Evolutionary conservation across 2,329 filamentous ascomycete species (phyloP).

Genomic region (Esteya vermicola): DNA sequence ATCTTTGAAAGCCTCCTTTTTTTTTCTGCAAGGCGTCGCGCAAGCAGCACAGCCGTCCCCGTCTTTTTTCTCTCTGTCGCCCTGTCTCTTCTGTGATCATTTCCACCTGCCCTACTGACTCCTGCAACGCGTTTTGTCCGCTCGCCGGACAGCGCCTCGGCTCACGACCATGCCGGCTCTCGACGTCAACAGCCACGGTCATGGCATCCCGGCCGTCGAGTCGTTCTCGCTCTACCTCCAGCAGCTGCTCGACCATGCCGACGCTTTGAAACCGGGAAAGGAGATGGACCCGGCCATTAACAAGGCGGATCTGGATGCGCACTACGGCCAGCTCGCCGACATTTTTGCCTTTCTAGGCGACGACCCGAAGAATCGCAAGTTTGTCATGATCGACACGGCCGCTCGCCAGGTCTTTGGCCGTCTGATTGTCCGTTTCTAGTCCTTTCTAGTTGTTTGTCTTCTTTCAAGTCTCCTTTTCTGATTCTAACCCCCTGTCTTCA

Average conservation of each 20-base stretch:
- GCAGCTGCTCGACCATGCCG: slow-evolving; percentile 44
- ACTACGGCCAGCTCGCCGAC: slow-evolving; percentile 28
- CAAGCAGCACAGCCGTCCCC: no score
- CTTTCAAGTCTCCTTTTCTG: neutral
- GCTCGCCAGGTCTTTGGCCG: slow-evolving; percentile 68
- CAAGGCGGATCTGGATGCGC: slow-evolving; percentile 47
- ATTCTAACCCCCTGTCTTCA: slow-evolving; percentile 21
- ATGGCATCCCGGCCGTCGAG: slow-evolving; percentile 37
- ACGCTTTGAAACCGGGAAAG: slow-evolving; percentile 39
- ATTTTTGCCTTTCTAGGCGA: slow-evolving; percentile 20
- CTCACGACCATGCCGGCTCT: slow-evolving; percentile 34
- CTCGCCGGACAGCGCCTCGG: neutral
- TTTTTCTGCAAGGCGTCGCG: no score
- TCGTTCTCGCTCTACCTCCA: slow-evolving; percentile 39
- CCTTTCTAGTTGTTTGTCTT: no score
- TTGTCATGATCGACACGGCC: slow-evolving; percentile 68
- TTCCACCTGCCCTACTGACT: no score
- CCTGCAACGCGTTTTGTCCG: neutral
- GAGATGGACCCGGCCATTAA: slow-evolving; percentile 62
- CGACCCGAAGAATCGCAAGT: slow-evolving; percentile 37
- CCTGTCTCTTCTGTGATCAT: no score
- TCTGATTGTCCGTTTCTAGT: slow-evolving; percentile 56
- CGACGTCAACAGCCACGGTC: slow-evolving; percentile 28
- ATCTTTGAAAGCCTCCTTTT: no score
- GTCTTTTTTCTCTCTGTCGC: no score